These are phyloP conservation scores for Fusarium oligoseptatum DNA, from an alignment of 2,329 filamentous ascomycete genomes.

Conservation along the genomic window DNA sequence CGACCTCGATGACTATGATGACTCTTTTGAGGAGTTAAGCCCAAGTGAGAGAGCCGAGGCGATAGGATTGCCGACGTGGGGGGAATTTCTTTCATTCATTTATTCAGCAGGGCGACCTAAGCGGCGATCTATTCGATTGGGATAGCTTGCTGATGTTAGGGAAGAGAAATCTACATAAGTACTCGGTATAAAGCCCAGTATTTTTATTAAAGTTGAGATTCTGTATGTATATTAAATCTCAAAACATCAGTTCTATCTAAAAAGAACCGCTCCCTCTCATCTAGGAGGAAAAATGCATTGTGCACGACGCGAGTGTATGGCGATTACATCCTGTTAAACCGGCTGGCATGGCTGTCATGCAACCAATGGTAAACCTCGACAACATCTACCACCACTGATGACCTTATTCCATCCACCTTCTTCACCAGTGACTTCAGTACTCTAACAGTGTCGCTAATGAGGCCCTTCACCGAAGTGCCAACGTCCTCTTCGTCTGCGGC, in stretches of 20 bases:
- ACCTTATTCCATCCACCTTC: too few species aligned
- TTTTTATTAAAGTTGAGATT: neutral
- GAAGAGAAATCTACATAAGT: neutral
- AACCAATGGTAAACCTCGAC: neutral
- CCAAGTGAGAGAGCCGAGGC: neutral
- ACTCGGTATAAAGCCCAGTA: neutral
- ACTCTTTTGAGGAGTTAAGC: neutral
- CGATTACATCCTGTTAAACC: neutral
- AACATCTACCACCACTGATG: neutral
- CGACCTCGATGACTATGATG: neutral
- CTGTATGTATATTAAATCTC: neutral
- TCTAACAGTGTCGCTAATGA: too few species aligned
- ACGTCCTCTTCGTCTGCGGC: too few species aligned
- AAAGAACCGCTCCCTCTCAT: neutral
- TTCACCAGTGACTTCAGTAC: too few species aligned
- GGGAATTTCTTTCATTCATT: neutral
- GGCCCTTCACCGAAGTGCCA: too few species aligned
- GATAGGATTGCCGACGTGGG: neutral
- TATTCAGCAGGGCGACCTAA: neutral
- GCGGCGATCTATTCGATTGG: neutral
- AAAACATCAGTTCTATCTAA: neutral
- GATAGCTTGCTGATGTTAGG: neutral
- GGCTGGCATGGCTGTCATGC: neutral
- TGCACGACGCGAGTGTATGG: neutral
- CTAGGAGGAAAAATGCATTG: neutral